These are phyloP conservation scores for Naganishia kalamii DNA, from an alignment of 768 basidiomycete species.

Conservation along the genomic window DNA sequence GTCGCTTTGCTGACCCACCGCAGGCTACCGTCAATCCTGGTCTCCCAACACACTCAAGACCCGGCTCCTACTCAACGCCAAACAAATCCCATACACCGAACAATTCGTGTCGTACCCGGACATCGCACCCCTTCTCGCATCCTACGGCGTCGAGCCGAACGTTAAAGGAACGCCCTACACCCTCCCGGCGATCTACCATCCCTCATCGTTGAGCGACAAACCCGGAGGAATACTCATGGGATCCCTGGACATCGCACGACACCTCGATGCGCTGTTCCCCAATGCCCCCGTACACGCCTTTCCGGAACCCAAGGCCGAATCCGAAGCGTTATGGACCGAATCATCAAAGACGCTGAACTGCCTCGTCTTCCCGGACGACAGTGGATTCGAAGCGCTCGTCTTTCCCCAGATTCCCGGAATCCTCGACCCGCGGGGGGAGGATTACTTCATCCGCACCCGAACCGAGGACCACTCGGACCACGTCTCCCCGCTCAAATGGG, in stretches of 20 bases:
- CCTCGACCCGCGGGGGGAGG: slow-evolving; percentile 14
- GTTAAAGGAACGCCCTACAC: background rate
- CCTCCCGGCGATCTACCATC: slow-evolving; percentile 18
- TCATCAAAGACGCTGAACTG: background rate
- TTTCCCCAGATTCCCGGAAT: slow-evolving; percentile 11
- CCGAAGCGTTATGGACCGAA: background rate
- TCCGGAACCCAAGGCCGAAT: slow-evolving; percentile 2
- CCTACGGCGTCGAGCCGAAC: slow-evolving; percentile 15
- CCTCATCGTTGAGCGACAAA: background rate
- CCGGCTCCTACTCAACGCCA: slow-evolving; percentile 28
- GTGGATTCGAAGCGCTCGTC: background rate
- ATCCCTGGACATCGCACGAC: background rate
- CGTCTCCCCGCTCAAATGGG: background rate
- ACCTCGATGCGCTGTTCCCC: slow-evolving; percentile 20
- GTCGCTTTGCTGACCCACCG: background rate
- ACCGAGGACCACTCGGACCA: background rate
- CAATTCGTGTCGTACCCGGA: slow-evolving; percentile 30
- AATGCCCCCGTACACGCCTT: background rate
- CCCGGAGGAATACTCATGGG: slow-evolving; percentile 18
- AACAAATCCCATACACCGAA: slow-evolving; percentile 25
- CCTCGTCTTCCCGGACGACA: background rate
- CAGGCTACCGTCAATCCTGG: slow-evolving; percentile 26
- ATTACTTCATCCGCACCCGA: slow-evolving; percentile 23
- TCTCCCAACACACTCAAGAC: slow-evolving; percentile 31
- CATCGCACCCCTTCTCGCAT: slow-evolving; percentile 17